A percentile compares a stretch with the other conserved stretches of the same genome.
Evolutionary conservation across 2,329 filamentous ascomycete species (phyloP).

Genomic region (Xylariales sp.): DNA sequence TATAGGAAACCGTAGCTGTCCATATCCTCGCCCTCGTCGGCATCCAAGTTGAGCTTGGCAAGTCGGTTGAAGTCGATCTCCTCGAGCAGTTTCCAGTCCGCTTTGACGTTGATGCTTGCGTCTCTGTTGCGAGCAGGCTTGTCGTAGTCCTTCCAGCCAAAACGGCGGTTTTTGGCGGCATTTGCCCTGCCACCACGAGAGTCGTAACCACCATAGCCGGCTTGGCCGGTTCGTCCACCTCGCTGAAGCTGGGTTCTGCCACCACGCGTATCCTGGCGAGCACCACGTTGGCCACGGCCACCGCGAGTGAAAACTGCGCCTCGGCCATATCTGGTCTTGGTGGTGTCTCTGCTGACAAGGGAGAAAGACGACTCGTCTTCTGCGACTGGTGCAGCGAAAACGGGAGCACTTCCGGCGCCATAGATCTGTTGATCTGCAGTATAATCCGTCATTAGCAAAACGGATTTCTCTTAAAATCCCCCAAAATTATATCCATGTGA

Average conservation of each 20-base stretch:
- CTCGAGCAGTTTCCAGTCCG: conserved; percentile 92
- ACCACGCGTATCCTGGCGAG: conserved; percentile 59
- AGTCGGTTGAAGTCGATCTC: conserved; percentile 98
- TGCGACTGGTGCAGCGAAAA: conserved; percentile 86
- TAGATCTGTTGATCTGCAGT: conserved; percentile 88
- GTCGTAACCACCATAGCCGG: conserved; percentile 62
- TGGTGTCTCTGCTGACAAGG: conserved; percentile 89
- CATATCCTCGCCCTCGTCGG: conserved; percentile 90
- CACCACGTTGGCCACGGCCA: conserved; percentile 71
- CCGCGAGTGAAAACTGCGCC: conserved; percentile 87
- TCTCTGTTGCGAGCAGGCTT: conserved; percentile 96
- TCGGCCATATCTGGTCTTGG: conserved; percentile 82
- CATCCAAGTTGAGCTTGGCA: conserved; percentile 91
- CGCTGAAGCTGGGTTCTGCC: conserved; percentile 64
- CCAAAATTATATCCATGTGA: too few relatives aligned
- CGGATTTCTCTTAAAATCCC: too few relatives aligned
- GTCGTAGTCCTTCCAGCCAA: conserved; percentile 98
- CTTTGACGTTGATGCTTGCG: conserved; percentile 91
- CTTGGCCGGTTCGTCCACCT: conserved; percentile 60
- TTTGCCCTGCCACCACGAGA: conserved; percentile 66
- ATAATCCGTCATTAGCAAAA: too few relatives aligned
- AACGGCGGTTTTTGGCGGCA: conserved; percentile 75
- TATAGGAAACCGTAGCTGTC: conserved; percentile 96
- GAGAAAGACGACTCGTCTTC: conserved; percentile 98
- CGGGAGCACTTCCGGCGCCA: conserved; percentile 77